Base-by-base conservation (phyloP, 164 flowering plant species). In the Aristolochia contorta region DNA sequence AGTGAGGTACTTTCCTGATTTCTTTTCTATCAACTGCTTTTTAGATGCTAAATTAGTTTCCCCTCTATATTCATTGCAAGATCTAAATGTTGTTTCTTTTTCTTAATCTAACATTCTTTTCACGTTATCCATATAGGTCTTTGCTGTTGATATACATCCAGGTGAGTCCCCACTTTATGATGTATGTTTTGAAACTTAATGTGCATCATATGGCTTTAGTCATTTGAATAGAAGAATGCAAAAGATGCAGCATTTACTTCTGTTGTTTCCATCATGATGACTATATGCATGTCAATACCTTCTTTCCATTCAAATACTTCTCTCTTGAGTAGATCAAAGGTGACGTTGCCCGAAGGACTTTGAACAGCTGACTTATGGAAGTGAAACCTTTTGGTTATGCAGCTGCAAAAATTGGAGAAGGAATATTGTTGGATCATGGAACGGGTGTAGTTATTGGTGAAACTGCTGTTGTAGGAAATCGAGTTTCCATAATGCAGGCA, bases 371-470 rank as follows among this genome's bases (percentile, higher is more conserved):
- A 37, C 43, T 37, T 37, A 37, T 7, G 43, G 43, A 37, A 37
- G 43, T 37, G 9, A 37, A 37, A 37, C 43, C 43, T 37, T 37
- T 37, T 37, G 43, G 43, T 10, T 8, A 8, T 56, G 54, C 72
- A 87, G 97, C 93, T 77, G 96, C 97, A 16, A 83, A 70, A 79
- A 84, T 91, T 73, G 96, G 97, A 32, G 84, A 86, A 45, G 96
- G 81, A 33, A 79, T 91, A 65, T 67, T 91, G 16, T 69, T 91
- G 75, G 97, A 91, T 69, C 96, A 91, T 68, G 96, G 72, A 3
- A 83, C 87, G 12, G 96, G 96, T 14, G 81, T 91, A 20, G 97
- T 91, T 59, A 79, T 91, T 70, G 96, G 97, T n/a, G 97, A 91
- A 74, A 91, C 97, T 65, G 89, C 97, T 57, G 85, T 86, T 58